Evolutionary conservation across 345 rosid species (phyloP).

Genomic region (Melaleuca alternifolia): DNA sequence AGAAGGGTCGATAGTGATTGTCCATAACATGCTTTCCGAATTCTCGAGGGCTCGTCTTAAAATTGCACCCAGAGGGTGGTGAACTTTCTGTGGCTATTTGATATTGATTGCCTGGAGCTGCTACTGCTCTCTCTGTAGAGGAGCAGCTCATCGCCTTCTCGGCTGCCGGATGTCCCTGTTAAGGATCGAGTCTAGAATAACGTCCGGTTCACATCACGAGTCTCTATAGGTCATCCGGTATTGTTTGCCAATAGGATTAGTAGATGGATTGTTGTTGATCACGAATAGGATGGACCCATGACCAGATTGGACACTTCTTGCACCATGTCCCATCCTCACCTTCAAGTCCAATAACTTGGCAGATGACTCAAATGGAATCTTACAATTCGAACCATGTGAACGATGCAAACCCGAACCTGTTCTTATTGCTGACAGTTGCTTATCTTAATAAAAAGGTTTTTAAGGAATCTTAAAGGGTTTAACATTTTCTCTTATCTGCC

Average conservation of each 20-base stretch:
- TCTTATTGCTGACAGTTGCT: neutral
- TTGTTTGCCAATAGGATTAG: neutral
- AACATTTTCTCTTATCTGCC: neutral
- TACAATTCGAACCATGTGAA: neutral
- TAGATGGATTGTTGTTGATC: neutral
- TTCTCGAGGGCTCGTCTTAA: neutral
- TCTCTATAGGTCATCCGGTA: neutral
- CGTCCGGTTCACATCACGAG: neutral
- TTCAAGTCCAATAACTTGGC: neutral
- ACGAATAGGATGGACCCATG: fast-evolving
- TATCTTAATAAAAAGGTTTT: neutral
- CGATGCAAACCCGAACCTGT: neutral
- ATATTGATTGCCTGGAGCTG: neutral
- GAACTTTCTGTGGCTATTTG: neutral
- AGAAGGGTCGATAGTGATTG: neutral
- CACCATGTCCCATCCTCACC: neutral
- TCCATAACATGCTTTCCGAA: neutral
- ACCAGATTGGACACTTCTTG: neutral
- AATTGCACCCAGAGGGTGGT: too few relatives aligned
- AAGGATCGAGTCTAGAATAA: neutral
- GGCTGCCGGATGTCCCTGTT: neutral
- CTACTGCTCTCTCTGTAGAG: neutral
- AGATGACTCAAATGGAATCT: neutral
- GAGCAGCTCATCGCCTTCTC: neutral
- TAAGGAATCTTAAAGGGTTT: neutral